Percentiles rank a stretch among this genome's conserved stretches.
Evolutionary conservation across 805 yeast species (phyloP).

Genomic region (Monosporozyma yasuniensis): DNA sequence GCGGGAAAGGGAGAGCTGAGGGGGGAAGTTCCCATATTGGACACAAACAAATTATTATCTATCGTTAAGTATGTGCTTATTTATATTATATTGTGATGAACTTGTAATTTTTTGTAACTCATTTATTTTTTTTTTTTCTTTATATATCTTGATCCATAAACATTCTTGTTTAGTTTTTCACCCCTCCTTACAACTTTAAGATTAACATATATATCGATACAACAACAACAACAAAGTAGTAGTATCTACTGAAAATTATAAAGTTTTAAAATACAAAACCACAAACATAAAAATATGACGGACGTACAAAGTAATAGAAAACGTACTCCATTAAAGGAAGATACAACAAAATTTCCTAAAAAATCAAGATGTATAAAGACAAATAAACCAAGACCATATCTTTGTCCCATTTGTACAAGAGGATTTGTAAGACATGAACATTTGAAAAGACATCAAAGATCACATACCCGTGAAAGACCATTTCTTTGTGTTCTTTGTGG

Average conservation of each 20-base stretch:
- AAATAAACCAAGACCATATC: constrained; percentile 89
- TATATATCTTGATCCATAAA: too few relatives aligned
- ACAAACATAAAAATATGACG: neutral
- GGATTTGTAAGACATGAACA: constrained; percentile 95
- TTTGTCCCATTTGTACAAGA: constrained; percentile 83
- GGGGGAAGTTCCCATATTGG: too few relatives aligned
- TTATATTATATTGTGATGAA: too few relatives aligned
- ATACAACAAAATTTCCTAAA: constrained; percentile 61
- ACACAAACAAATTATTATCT: too few relatives aligned
- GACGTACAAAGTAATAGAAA: neutral
- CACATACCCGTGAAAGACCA: constrained; percentile 94
- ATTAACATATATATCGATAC: too few relatives aligned
- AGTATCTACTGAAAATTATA: neutral
- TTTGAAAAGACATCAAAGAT: constrained; percentile 83
- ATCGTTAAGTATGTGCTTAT: too few relatives aligned
- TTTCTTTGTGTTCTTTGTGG: constrained; percentile 95
- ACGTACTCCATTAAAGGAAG: neutral
- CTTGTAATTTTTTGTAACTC: too few relatives aligned
- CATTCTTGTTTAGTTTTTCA: too few relatives aligned
- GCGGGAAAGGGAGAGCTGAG: too few relatives aligned
- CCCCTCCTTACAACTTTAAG: too few relatives aligned
- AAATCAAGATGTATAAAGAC: constrained; percentile 79
- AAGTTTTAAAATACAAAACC: neutral
- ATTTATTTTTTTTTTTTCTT: too few relatives aligned
- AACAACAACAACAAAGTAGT: neutral